Evolutionary conservation across 2,329 filamentous ascomycete species (phyloP), one percentile per base, ranked within the genome.

Genomic region (Arthrinium puccinioides): DNA sequence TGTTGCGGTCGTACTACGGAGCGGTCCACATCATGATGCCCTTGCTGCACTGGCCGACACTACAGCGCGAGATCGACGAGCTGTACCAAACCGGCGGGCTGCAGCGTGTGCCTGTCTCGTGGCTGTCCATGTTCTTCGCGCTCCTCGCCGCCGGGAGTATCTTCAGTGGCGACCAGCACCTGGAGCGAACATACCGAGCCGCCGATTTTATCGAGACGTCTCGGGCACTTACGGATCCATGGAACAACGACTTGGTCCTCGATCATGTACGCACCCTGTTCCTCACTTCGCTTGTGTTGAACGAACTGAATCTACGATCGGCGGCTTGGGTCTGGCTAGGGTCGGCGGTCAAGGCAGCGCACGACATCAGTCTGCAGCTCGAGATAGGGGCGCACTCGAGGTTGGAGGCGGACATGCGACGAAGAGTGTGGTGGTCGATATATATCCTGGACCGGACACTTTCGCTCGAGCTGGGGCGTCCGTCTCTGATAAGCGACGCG

Each of bases 361-460:
- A 97, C 55, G 85, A 92, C 47, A 70, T 96, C 31, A 86, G 86
- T 1, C 67, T 97, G 9, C 82, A 96, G 51, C 67, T 76, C 6
- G 86, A 94, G 50, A 76, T 77, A 2, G 82, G 82, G 1, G 72
- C 80, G 1, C 87, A 82, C 72, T 74, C 84, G 3, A 70, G 79
- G 1, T 67, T 94, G 11, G 88, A 95, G 51, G 76, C 76, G 9
- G 90, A 97, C 60, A 88, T 90, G 78, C 79, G 89, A 38, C 79
- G 85, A 43, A 74, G 89, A 38, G 77, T 92, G 3, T 98, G 90
- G 90, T 98, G 92, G 88, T 79, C 86, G 11, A 77, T 95, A 39
- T 97, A 97, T 61, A 78, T 87, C 30, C 79, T 89, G 64, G 92
- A 98, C 62, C 79, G 88, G 44, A 74, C 85, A 19, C 66, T 94